phyloP scores from a whole-genome alignment of 2,329 filamentous ascomycete species.

The Trichoderma sp. region DNA sequence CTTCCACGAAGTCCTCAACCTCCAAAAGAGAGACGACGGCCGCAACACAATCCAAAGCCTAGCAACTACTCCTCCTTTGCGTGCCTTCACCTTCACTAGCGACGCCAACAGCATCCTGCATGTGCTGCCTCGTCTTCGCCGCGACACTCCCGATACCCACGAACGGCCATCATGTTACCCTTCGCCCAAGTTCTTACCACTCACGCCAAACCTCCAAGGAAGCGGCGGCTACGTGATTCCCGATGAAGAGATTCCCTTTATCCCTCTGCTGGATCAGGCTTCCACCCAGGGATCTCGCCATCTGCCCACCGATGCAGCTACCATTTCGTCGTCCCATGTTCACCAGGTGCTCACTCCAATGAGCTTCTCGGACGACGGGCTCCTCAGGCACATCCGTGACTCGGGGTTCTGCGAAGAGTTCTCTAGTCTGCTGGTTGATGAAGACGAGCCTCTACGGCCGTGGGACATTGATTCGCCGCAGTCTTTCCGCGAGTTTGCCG shows the following conservation, averaged over 20 bases:
- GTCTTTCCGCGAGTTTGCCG: constrained; percentile 38
- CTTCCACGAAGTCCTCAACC: constrained; percentile 33
- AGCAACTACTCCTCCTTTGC: constrained; percentile 35
- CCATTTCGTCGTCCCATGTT: constrained; percentile 12
- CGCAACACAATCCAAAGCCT: constrained; percentile 26
- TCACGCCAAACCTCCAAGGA: constrained; percentile 27
- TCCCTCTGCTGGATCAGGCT: constrained; percentile 33
- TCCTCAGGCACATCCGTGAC: constrained; percentile 45
- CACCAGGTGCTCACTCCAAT: constrained; percentile 26
- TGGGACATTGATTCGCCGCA: constrained; percentile 36
- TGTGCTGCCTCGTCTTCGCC: constrained; percentile 28
- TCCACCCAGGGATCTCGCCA: neutral
- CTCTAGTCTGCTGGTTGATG: constrained; percentile 38
- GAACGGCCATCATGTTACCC: constrained; percentile 30
- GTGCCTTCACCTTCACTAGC: constrained; percentile 27
- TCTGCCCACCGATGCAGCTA: constrained; percentile 18
- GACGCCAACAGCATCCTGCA: constrained; percentile 20
- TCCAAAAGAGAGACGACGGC: constrained; percentile 28
- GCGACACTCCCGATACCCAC: constrained; percentile 35
- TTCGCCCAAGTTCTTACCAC: constrained; percentile 28
- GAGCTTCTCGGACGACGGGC: constrained; percentile 43
- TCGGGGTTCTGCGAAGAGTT: constrained; percentile 45
- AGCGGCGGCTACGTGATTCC: constrained; percentile 26
- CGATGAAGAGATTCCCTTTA: constrained; percentile 37
- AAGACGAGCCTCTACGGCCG: constrained; percentile 38